phyloP scores from a whole-genome alignment of 2,329 filamentous ascomycete genomes.

The Leptographium procerum region DNA sequence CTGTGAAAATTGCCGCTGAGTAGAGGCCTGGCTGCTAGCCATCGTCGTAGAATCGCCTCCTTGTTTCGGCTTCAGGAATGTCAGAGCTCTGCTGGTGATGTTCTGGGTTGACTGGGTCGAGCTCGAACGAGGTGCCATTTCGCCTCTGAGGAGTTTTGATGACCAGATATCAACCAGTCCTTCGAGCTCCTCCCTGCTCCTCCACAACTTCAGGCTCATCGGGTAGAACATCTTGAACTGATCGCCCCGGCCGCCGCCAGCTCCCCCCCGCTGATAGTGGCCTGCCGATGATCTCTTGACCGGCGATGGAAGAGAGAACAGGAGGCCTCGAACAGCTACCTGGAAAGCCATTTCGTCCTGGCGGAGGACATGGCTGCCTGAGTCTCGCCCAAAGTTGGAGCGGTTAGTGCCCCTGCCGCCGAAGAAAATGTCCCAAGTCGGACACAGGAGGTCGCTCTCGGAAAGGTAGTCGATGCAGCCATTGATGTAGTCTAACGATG shows the following conservation, averaged over 20 bases:
- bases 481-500: constrained; percentile 66
- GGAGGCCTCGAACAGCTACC: constrained; percentile 71
- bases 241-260: constrained; percentile 36
- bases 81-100: constrained; percentile 34
- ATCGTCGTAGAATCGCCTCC: background rate
- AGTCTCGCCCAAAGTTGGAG: constrained; percentile 36
- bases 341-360: constrained; percentile 95
- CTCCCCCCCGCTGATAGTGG: constrained; percentile 16
- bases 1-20: background rate
- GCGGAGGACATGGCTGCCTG: constrained; percentile 61
- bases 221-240: constrained; percentile 90
- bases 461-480: constrained; percentile 82
- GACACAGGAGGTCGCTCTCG: constrained; percentile 73
- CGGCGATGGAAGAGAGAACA: constrained; percentile 76
- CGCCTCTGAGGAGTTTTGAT: constrained; percentile 45
- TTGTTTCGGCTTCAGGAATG: constrained; percentile 33
- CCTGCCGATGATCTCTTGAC: constrained; percentile 60
- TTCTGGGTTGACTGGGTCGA: constrained; percentile 19
- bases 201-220: constrained; percentile 72
- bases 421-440: constrained; percentile 59
- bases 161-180: constrained; percentile 61
- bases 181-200: constrained; percentile 70
- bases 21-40: background rate
- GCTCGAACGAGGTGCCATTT: constrained; percentile 34
- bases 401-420: constrained; percentile 34